A percentile compares a stretch with the other conserved stretches of the same genome.
These are phyloP conservation scores for Pleodorina starrii DNA, from an alignment of 139 green algal genomes.

Conservation along the genomic window DNA sequence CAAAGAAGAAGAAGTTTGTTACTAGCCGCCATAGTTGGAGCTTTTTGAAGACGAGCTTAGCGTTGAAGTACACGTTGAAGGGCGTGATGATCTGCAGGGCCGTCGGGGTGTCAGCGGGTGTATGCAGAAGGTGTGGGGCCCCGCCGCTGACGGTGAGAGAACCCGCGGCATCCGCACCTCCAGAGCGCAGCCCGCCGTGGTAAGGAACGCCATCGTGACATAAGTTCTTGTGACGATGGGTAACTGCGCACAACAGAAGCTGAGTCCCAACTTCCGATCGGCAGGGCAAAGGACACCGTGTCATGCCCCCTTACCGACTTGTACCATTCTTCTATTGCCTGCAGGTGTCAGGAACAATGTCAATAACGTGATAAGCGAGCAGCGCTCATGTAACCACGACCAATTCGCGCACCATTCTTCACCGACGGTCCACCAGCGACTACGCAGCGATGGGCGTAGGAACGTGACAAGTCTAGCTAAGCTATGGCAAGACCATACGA, in stretches of 20 bases:
- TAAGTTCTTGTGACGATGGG: constrained; percentile 96
- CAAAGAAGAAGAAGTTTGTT: constrained; percentile 99
- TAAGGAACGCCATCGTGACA: constrained; percentile 95
- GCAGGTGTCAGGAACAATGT: constrained; percentile 6
- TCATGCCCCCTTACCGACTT: constrained; percentile 51
- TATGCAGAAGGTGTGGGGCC: not conserved
- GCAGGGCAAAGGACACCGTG: not conserved
- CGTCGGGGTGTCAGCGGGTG: not conserved
- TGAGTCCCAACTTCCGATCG: not conserved
- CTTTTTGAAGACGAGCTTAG: constrained; percentile 90
- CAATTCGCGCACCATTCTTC: constrained; percentile 2
- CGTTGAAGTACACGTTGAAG: constrained; percentile 98
- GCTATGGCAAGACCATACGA: not conserved
- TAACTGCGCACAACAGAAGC: constrained; percentile 65
- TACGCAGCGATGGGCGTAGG: too few species aligned
- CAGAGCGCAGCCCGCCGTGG: constrained; percentile 92
- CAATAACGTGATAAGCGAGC: not conserved
- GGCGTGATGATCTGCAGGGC: constrained; percentile 92
- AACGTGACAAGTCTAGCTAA: not conserved
- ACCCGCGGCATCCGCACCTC: constrained; percentile 80
- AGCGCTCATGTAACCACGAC: not conserved
- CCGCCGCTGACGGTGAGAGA: too few species aligned
- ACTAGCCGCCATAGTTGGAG: constrained; percentile 95
- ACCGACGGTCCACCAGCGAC: not conserved
- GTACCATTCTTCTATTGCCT: constrained; percentile 93